phyloP scores from a whole-genome alignment of 2,329 filamentous ascomycete species.

The Cadophora sp. region DNA sequence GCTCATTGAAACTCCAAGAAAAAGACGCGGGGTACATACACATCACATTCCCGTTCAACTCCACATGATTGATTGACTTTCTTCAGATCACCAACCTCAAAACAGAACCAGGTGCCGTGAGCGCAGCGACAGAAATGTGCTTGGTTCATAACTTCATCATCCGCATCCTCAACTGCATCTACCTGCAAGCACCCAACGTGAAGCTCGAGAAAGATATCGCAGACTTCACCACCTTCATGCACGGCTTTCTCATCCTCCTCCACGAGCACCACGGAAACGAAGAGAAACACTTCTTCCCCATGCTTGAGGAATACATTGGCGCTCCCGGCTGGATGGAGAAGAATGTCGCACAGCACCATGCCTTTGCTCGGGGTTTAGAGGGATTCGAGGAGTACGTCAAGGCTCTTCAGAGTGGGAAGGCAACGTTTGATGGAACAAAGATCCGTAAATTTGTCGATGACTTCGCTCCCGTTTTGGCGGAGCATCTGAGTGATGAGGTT shows the following conservation, averaged over 20 bases:
- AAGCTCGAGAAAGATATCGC: constrained; percentile 47
- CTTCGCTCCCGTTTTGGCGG: constrained; percentile 46
- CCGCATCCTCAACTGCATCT: constrained; percentile 47
- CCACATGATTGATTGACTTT: background rate
- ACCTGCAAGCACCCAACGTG: constrained; percentile 45
- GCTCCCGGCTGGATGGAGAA: constrained; percentile 49
- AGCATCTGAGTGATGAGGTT: constrained; percentile 51
- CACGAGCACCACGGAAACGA: constrained; percentile 50
- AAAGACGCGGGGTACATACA: constrained; percentile 23
- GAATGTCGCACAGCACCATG: constrained; percentile 51
- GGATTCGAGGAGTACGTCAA: constrained; percentile 45
- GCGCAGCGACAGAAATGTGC: constrained; percentile 45
- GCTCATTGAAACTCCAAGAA: constrained; percentile 32
- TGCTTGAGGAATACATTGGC: constrained; percentile 46
- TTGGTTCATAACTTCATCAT: constrained; percentile 47
- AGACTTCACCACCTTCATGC: constrained; percentile 44
- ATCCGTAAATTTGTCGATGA: constrained; percentile 45
- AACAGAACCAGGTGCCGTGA: constrained; percentile 21
- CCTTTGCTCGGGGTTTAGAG: constrained; percentile 48
- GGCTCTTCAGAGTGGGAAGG: constrained; percentile 39
- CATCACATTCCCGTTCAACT: background rate
- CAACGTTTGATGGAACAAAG: constrained; percentile 44
- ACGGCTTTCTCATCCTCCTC: constrained; percentile 43
- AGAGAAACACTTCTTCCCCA: constrained; percentile 49
- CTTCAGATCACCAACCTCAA: constrained; percentile 24